These are phyloP conservation scores for Fusarium heterosporum DNA, from an alignment of 2,329 filamentous ascomycete genomes.

Conservation along the genomic window DNA sequence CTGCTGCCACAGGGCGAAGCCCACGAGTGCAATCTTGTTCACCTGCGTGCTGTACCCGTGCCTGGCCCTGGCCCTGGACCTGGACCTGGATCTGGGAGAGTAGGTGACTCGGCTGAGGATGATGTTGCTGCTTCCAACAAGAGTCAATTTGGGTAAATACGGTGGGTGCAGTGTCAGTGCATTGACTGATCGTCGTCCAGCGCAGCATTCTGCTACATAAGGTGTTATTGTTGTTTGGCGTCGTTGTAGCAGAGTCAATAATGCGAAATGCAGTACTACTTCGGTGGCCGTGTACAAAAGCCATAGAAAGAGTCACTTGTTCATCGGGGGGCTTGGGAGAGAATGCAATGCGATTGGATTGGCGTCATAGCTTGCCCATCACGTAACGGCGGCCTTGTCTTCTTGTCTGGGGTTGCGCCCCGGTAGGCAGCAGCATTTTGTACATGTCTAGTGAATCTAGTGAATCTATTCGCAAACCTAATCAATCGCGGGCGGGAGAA, in stretches of 20 bases:
- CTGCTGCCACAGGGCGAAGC: slow-evolving; percentile 14
- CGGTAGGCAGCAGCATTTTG: slow-evolving; percentile 36
- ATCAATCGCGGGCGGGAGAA: slow-evolving; percentile 7
- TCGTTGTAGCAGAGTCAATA: slow-evolving; percentile 3
- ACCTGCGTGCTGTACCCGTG: slow-evolving; percentile 18
- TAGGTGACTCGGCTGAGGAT: slow-evolving; percentile 18
- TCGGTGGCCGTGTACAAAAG: neutral
- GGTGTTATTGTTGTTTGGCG: slow-evolving; percentile 8
- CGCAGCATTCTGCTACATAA: slow-evolving; percentile 12
- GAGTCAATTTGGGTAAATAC: slow-evolving; percentile 31
- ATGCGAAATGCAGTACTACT: slow-evolving; percentile 30
- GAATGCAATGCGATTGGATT: slow-evolving; percentile 22
- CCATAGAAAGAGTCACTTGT: neutral
- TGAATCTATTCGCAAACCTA: slow-evolving; percentile 16
- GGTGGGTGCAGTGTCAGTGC: neutral
- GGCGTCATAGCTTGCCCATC: slow-evolving; percentile 13
- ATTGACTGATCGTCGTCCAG: slow-evolving; percentile 12
- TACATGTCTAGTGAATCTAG: slow-evolving; percentile 4
- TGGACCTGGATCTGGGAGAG: too few relatives aligned
- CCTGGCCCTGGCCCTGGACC: neutral
- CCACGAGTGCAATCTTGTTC: slow-evolving; percentile 29
- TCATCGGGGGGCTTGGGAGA: slow-evolving; percentile 3
- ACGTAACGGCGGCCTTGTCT: slow-evolving; percentile 20
- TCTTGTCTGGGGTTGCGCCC: slow-evolving; percentile 35
- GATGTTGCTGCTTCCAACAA: neutral